Evolutionary conservation across 1,284 basidiomycete species (phyloP).

Genomic region (Lentinula novae-zelandiae): DNA sequence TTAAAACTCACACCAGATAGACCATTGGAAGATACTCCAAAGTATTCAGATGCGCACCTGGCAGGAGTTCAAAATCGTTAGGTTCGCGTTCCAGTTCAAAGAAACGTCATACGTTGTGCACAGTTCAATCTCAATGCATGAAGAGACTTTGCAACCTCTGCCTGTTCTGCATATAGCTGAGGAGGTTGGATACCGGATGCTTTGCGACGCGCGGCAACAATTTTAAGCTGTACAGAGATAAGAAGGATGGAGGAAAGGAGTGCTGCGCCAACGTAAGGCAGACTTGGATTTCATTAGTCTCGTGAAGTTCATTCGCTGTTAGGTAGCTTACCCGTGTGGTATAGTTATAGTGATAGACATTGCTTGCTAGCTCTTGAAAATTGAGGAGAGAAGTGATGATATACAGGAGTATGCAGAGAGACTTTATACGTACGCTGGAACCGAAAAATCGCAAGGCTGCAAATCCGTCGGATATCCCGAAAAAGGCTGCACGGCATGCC

Average conservation of each 20-base stretch:
- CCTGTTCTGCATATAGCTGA: constrained; percentile 44
- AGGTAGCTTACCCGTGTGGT: background rate
- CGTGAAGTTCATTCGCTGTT: background rate
- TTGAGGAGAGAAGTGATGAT: background rate
- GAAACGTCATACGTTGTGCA: constrained; percentile 25
- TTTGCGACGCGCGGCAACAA: constrained; percentile 33
- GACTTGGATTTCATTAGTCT: background rate
- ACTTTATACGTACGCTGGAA: background rate
- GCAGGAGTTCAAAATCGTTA: background rate
- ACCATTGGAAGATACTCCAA: background rate
- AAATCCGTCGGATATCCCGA: constrained; percentile 1
- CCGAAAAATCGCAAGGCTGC: no score
- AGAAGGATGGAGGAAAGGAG: constrained; percentile 30
- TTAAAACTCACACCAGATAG: background rate
- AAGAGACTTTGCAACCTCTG: constrained; percentile 31
- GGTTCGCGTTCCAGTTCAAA: background rate
- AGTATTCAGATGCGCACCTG: constrained; percentile 2
- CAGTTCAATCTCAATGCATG: constrained; percentile 38
- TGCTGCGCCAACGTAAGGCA: constrained; percentile 12
- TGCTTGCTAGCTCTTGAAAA: background rate
- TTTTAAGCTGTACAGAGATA: constrained; percentile 30
- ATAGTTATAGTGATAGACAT: background rate
- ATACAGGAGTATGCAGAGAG: background rate
- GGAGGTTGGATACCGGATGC: constrained; percentile 39
- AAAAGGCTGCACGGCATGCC: background rate